phyloP scores from a whole-genome alignment of 257 asterid species.

The Fraxinus anomala region DNA sequence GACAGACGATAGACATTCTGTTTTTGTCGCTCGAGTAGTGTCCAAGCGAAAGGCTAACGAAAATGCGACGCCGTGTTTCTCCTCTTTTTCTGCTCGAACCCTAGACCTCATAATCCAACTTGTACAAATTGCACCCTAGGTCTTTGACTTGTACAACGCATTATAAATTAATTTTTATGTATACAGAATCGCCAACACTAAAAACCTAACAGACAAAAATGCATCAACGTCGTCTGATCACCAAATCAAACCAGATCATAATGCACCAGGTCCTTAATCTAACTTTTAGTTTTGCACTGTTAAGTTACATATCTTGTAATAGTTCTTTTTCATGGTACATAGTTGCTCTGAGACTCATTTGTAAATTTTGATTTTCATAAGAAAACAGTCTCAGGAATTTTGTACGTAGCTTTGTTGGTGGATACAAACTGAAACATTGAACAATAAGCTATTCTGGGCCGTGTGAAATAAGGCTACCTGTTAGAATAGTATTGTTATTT shows the following conservation, averaged over 20 bases:
- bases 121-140: no score
- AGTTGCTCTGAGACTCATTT: background rate
- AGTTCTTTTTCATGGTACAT: background rate
- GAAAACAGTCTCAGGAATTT: background rate
- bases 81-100: no score
- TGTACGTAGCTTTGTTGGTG: background rate
- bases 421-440: background rate
- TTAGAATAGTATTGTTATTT: background rate
- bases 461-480: background rate
- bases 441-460: background rate
- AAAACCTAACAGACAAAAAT: no score
- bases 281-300: background rate
- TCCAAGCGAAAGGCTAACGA: no score
- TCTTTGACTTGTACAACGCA: no score
- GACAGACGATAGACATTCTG: no score
- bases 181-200: no score
- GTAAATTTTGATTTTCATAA: background rate
- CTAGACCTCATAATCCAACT: no score
- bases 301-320: background rate
- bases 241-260: conserved; percentile 22
- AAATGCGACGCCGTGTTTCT: no score
- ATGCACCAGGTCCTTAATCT: background rate
- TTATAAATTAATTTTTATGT: no score
- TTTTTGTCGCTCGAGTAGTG: no score
- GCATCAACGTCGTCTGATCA: conserved; percentile 35